Evolutionary conservation across 352 stramenopile species (phyloP).

Genomic region (Phytopythium chamaehyphon): DNA sequence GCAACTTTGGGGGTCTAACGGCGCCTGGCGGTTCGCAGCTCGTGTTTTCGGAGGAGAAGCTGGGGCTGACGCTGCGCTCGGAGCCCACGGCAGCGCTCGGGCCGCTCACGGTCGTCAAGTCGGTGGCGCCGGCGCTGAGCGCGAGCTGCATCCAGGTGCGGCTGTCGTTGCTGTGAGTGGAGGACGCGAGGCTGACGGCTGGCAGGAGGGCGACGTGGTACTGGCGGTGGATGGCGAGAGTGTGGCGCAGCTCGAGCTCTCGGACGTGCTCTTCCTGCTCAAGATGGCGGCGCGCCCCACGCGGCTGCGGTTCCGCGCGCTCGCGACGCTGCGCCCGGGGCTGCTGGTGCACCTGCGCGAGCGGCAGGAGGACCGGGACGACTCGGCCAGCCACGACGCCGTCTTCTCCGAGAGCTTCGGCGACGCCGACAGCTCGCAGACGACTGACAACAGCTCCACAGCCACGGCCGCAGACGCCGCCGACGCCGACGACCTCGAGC

Average conservation of each 20-base stretch:
- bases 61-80: conserved; percentile 50
- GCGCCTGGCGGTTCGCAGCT: conserved; percentile 18
- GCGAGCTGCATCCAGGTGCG: conserved; percentile 53
- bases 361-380: conserved; percentile 32
- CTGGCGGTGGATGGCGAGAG: conserved; percentile 68
- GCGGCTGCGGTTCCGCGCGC: conserved; percentile 52
- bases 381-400: conserved; percentile 61
- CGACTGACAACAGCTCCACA: conserved; percentile 71
- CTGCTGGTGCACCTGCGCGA: background rate
- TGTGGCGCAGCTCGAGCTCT: conserved; percentile 58
- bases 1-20: background rate
- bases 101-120: conserved; percentile 49
- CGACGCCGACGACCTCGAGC: conserved; percentile 41
- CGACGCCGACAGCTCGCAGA: conserved; percentile 62
- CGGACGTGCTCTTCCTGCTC: conserved; percentile 59
- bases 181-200: background rate
- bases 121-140: conserved; percentile 36
- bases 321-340: conserved; percentile 7
- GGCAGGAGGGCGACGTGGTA: conserved; percentile 65
- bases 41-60: conserved; percentile 52
- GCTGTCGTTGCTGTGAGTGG: background rate
- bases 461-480: conserved; percentile 52
- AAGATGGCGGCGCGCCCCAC: conserved; percentile 67
- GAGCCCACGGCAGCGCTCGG: conserved; percentile 20
- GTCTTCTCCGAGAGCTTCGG: conserved; percentile 78